phyloP scores from a whole-genome alignment of 805 yeast genomes.

The Martiniozyma abietophila region DNA sequence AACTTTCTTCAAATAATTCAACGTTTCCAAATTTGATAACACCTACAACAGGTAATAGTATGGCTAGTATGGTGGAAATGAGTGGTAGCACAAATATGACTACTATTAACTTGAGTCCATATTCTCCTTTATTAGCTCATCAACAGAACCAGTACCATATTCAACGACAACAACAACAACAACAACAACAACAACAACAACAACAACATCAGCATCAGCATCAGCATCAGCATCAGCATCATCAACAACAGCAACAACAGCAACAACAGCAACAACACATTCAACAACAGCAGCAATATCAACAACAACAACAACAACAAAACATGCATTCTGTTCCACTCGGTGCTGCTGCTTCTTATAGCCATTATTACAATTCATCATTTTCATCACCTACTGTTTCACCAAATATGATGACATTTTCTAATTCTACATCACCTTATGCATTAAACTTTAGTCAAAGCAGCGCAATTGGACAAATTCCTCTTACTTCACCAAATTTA shows the following conservation, averaged over 20 bases:
- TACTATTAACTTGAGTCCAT: slow-evolving; percentile 4
- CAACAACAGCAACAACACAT: slow-evolving; percentile 3
- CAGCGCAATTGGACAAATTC: too few species aligned
- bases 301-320: background rate
- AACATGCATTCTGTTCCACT: background rate
- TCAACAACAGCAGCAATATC: background rate
- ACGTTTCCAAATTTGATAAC: slow-evolving; percentile 5
- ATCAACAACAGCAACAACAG: slow-evolving; percentile 6
- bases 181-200: background rate
- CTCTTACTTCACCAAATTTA: too few species aligned
- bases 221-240: slow-evolving; percentile 2
- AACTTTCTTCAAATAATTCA: slow-evolving; percentile 4
- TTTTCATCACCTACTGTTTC: slow-evolving; percentile 2
- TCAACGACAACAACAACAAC: slow-evolving; percentile 1
- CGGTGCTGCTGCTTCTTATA: too few species aligned
- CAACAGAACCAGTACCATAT: slow-evolving; percentile 1
- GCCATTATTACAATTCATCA: background rate
- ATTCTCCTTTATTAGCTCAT: slow-evolving; percentile 5
- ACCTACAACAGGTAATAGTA: slow-evolving; percentile 6
- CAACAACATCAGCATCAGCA: slow-evolving; percentile 1
- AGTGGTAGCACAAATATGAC: slow-evolving; percentile 1
- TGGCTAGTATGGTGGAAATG: slow-evolving; percentile 1
- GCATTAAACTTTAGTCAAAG: too few species aligned
- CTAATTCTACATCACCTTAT: too few species aligned
- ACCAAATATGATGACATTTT: background rate